Percentiles rank a stretch among this genome's conserved stretches.
Conservation (phyloP, 164 flowering plant species). For the Vitis riparia region DNA sequence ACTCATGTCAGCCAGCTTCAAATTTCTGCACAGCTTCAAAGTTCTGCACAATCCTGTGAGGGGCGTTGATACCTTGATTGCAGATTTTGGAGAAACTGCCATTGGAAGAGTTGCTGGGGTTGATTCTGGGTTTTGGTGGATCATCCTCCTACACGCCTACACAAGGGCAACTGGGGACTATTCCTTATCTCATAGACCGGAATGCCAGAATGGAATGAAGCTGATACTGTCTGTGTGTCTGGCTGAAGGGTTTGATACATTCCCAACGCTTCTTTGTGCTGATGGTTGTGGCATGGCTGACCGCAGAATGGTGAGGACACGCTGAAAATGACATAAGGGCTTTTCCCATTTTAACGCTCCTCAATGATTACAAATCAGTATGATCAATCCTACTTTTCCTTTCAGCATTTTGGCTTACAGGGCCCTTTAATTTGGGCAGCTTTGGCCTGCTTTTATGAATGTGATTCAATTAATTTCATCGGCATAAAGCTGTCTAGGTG, state of each 20-base stretch:
- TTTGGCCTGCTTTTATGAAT: too few species aligned
- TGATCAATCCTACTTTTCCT: too few species aligned
- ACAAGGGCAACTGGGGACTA: constrained; percentile 33
- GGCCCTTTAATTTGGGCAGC: too few species aligned
- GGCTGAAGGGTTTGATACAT: constrained; percentile 34
- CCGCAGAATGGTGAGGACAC: constrained; percentile 27
- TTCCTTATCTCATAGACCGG: constrained; percentile 25
- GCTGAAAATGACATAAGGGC: too few species aligned
- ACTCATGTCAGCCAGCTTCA: constrained; percentile 27
- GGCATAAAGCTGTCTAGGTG: too few species aligned
- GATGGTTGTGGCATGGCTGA: constrained; percentile 38
- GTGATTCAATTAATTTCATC: too few species aligned
- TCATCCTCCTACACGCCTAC: constrained; percentile 32
- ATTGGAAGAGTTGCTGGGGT: constrained; percentile 35
- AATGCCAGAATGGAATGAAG: constrained; percentile 31
- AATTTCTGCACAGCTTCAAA: constrained; percentile 14
- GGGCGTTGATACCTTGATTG: constrained; percentile 23
- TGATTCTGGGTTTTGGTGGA: constrained; percentile 41
- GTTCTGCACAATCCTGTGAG: constrained; percentile 32
- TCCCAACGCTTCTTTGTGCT: constrained; percentile 3
- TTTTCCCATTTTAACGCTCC: too few species aligned
- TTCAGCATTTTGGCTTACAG: too few species aligned
- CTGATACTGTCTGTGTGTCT: constrained; percentile 28
- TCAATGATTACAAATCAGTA: too few species aligned
- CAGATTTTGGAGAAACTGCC: constrained; percentile 37